Evolutionary conservation across 352 stramenopile species (phyloP).

Genomic region (Phytophthora pinifolia): DNA sequence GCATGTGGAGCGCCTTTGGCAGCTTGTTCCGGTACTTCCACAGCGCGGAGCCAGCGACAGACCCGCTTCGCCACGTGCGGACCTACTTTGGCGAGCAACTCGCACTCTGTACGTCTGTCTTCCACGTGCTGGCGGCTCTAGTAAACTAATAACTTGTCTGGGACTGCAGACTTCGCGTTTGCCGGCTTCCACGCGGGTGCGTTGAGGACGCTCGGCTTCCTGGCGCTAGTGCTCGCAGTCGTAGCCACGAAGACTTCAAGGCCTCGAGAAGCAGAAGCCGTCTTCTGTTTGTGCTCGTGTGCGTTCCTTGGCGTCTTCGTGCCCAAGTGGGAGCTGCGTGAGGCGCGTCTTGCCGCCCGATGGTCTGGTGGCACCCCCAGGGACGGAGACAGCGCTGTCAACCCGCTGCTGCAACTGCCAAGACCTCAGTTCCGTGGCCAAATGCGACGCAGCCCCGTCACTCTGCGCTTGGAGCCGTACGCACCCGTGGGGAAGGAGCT

Average conservation of each 20-base stretch:
- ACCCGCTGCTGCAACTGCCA: slow-evolving; percentile 23
- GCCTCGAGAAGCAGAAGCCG: slow-evolving; percentile 16
- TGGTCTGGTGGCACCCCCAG: slow-evolving; percentile 51
- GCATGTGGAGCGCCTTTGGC: slow-evolving; percentile 25
- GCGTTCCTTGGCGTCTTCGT: slow-evolving; percentile 49
- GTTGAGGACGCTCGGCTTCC: slow-evolving; percentile 39
- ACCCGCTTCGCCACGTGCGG: slow-evolving; percentile 57
- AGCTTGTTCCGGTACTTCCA: slow-evolving; percentile 9
- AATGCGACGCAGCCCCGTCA: slow-evolving; percentile 51
- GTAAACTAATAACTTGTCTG: not conserved
- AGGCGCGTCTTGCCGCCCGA: slow-evolving; percentile 37
- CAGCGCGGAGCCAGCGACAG: slow-evolving; percentile 21
- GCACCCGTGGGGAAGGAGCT: slow-evolving; percentile 37
- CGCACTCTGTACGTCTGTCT: slow-evolving; percentile 74
- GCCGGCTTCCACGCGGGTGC: slow-evolving; percentile 52
- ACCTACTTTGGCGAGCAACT: slow-evolving; percentile 86
- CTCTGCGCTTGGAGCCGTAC: slow-evolving; percentile 54
- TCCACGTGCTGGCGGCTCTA: too few relatives aligned
- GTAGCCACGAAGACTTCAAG: slow-evolving; percentile 13
- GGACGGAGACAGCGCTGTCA: slow-evolving; percentile 13
- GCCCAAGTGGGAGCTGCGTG: slow-evolving; percentile 60
- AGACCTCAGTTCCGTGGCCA: slow-evolving; percentile 62
- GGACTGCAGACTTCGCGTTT: slow-evolving; percentile 60
- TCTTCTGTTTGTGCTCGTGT: slow-evolving; percentile 54
- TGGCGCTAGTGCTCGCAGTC: slow-evolving; percentile 39